phyloP scores from a whole-genome alignment of 2,329 filamentous ascomycete genomes.

The Colletotrichum sp. region DNA sequence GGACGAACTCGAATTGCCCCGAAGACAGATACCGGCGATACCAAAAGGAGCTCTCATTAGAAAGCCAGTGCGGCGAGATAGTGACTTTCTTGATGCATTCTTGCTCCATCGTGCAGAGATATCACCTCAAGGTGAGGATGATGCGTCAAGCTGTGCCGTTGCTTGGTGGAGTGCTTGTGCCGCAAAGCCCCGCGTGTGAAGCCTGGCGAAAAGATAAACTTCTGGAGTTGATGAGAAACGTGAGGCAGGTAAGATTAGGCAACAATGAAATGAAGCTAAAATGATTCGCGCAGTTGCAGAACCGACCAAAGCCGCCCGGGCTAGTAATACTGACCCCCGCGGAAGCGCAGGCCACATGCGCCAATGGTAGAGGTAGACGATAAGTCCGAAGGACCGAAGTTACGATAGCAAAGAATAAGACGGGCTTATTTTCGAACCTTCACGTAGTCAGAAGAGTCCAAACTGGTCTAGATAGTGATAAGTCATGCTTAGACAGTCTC shows the following conservation, averaged over 20 bases:
- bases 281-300: neutral
- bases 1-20: slow-evolving; percentile 26
- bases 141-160: neutral
- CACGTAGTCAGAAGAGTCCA: neutral
- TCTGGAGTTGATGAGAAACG: neutral
- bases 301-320: neutral
- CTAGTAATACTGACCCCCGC: neutral
- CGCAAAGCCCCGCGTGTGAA: neutral
- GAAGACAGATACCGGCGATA: slow-evolving; percentile 22
- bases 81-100: neutral
- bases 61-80: slow-evolving; percentile 28
- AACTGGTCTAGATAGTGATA: neutral
- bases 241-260: neutral
- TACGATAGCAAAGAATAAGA: neutral
- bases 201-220: neutral
- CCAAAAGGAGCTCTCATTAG: slow-evolving; percentile 27
- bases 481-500: neutral
- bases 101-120: neutral
- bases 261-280: neutral
- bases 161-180: neutral
- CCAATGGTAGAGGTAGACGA: neutral
- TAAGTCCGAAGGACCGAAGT: neutral
- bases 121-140: neutral
- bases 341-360: neutral
- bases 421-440: neutral